A percentile compares a stretch with the other conserved stretches of the same genome.
phyloP scores from a whole-genome alignment of 768 basidiomycete genomes.

The Naganishia antarctica region DNA sequence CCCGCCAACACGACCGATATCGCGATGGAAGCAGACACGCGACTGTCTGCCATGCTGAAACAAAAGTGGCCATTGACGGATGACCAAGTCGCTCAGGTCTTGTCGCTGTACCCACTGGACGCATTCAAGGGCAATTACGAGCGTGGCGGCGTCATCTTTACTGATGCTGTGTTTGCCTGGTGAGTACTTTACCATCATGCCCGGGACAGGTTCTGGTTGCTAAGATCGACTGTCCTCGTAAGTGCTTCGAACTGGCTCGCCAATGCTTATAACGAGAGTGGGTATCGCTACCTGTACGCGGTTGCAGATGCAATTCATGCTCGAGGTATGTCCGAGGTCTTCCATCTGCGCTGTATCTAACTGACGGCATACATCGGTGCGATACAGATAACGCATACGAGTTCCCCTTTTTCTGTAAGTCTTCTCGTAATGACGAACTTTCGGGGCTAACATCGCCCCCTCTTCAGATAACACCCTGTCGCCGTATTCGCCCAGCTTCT shows the following conservation, averaged over 20 bases:
- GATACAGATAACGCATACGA: slow-evolving; percentile 22
- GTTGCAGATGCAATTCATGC: slow-evolving; percentile 23
- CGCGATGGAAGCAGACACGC: background rate
- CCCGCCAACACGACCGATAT: slow-evolving; percentile 10
- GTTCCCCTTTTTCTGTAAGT: slow-evolving; percentile 26
- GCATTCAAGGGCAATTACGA: slow-evolving; percentile 23
- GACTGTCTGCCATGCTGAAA: background rate
- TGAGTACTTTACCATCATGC: background rate
- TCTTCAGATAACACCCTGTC: slow-evolving; percentile 19
- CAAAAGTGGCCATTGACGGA: slow-evolving; percentile 13
- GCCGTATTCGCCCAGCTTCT: slow-evolving; percentile 18
- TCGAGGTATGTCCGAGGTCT: slow-evolving; percentile 1
- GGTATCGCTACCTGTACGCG: slow-evolving; percentile 23
- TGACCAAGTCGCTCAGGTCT: slow-evolving; percentile 5
- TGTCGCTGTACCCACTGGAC: slow-evolving; percentile 10
- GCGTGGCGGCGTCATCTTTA: slow-evolving; percentile 15
- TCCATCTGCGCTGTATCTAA: background rate
- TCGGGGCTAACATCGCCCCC: background rate
- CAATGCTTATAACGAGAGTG: background rate
- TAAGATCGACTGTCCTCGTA: background rate
- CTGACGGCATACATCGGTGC: too few species aligned
- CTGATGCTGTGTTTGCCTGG: slow-evolving; percentile 21
- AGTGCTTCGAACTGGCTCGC: slow-evolving; percentile 22
- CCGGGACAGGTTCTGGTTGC: background rate
- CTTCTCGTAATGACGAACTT: background rate